These are phyloP conservation scores for Moniliella sp. DNA, from an alignment of 1,284 basidiomycete genomes.

Conservation along the genomic window DNA sequence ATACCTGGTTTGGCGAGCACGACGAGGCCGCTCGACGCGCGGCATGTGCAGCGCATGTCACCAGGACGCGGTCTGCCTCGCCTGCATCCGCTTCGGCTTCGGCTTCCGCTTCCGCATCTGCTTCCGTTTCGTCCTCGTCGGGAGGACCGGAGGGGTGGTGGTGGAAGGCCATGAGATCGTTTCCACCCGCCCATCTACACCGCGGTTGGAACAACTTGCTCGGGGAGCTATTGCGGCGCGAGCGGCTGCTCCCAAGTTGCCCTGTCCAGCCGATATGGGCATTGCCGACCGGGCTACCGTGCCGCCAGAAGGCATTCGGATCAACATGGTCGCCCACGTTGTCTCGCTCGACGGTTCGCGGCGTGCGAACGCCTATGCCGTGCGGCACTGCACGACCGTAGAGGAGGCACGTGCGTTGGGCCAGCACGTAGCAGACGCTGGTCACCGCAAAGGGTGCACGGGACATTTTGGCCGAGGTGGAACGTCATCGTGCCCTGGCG, in stretches of 20 bases:
- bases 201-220: too few species aligned
- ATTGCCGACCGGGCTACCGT: too few species aligned
- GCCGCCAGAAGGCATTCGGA: conserved; percentile 2
- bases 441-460: conserved; percentile 16
- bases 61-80: neutral
- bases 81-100: neutral
- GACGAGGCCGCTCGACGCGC: conserved; percentile 14
- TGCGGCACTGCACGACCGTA: conserved; percentile 7
- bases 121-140: too few species aligned
- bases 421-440: conserved; percentile 15
- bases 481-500: conserved; percentile 24
- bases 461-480: conserved; percentile 28
- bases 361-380: conserved; percentile 10
- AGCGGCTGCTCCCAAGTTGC: too few species aligned
- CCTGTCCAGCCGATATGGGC: too few species aligned
- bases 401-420: conserved; percentile 19
- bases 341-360: conserved; percentile 27
- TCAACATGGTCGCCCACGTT: conserved; percentile 24
- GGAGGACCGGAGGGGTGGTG: too few species aligned
- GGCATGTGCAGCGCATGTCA: neutral
- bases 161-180: too few species aligned
- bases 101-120: neutral
- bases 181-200: too few species aligned
- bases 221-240: too few species aligned
- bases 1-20: conserved; percentile 37